Conservation (phyloP, 2,329 filamentous ascomycete genomes). For the Falciphora oryzae region DNA sequence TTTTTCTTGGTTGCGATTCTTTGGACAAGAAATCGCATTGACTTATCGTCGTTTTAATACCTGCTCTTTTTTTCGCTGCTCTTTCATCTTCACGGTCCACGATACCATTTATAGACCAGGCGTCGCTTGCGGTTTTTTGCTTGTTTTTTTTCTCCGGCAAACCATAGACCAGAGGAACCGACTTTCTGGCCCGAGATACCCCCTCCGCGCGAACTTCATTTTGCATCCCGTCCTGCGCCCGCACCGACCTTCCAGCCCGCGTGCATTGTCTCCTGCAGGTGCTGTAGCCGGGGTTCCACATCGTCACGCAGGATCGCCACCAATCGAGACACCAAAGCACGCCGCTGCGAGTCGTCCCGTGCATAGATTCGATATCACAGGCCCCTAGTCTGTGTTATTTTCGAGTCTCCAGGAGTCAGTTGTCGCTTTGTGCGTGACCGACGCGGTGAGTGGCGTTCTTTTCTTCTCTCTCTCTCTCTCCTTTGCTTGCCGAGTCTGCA, state of each 20-base stretch:
- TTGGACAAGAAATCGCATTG: neutral
- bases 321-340: conserved; percentile 12
- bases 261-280: conserved; percentile 16
- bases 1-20: neutral
- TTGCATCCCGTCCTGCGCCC: too few species aligned
- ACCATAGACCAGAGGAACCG: neutral
- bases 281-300: conserved; percentile 20
- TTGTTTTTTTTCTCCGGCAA: neutral
- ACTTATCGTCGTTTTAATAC: conserved; percentile 4
- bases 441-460: too few species aligned
- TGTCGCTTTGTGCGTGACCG: too few species aligned
- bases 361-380: conserved; percentile 6
- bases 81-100: neutral
- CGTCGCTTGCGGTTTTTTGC: neutral
- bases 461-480: too few species aligned
- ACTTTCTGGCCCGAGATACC: too few species aligned
- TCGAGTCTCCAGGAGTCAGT: too few species aligned
- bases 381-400: neutral
- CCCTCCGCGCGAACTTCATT: too few species aligned
- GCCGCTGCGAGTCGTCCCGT: neutral
- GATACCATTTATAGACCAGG: conserved; percentile 6
- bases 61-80: neutral
- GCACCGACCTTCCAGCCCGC: conserved; percentile 13
- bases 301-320: conserved; percentile 13
- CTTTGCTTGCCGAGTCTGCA: too few species aligned